Conservation (phyloP, 2,329 filamentous ascomycete genomes). For the Penicillium freii region DNA sequence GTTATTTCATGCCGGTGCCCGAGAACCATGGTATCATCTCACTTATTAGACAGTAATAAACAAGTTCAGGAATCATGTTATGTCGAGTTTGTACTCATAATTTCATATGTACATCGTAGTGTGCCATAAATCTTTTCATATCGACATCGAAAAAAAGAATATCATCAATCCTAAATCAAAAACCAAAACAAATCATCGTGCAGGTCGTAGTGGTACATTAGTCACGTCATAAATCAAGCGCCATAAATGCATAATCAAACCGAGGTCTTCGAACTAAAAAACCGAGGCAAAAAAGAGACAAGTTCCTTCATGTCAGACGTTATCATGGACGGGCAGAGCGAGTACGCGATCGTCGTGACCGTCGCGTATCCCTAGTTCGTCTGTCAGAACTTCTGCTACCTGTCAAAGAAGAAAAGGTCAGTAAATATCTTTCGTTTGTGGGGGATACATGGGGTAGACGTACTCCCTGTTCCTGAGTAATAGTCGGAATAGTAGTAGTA, state of each 20-base stretch:
- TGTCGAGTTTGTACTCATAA: constrained; percentile 6
- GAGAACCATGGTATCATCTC: constrained; percentile 5
- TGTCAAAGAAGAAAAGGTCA: constrained; percentile 23
- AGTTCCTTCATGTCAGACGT: neutral
- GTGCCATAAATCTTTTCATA: constrained; percentile 6
- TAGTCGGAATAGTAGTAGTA: constrained; percentile 45
- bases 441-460: constrained; percentile 15
- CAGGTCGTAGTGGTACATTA: constrained; percentile 25
- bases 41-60: neutral
- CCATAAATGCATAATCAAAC: constrained; percentile 20
- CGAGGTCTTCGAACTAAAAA: neutral
- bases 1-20: constrained; percentile 11
- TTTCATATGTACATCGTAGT: constrained; percentile 10
- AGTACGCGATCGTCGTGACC: constrained; percentile 30
- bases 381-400: constrained; percentile 47
- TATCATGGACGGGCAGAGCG: constrained; percentile 30
- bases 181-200: constrained; percentile 7
- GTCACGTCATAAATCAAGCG: constrained; percentile 19
- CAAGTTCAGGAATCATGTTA: neutral
- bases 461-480: constrained; percentile 41
- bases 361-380: constrained; percentile 35
- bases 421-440: neutral
- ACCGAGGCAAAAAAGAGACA: neutral
- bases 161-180: constrained; percentile 12
- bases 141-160: constrained; percentile 13